Evolutionary conservation across 192 early-diverging fungal genomes (phyloP).

Genomic region (Backusella circina): DNA sequence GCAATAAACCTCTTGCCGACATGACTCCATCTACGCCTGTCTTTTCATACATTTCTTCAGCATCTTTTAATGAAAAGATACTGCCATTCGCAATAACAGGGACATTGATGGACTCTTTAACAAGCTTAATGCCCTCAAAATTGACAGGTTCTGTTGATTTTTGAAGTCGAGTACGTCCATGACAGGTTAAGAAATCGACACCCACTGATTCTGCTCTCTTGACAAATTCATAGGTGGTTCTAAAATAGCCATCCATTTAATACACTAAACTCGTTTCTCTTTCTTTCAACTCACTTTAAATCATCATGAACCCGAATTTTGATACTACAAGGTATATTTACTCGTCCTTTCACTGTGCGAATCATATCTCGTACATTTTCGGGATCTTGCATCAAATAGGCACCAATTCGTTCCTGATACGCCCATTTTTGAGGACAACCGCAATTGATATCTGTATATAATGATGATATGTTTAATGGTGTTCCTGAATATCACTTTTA

Average conservation of each 20-base stretch:
- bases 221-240: slow-evolving; percentile 83
- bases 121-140: slow-evolving; percentile 76
- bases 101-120: slow-evolving; percentile 73
- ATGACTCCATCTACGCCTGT: slow-evolving; percentile 90
- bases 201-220: slow-evolving; percentile 81
- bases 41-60: slow-evolving; percentile 64
- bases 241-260: slow-evolving; percentile 15
- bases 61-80: slow-evolving; percentile 74
- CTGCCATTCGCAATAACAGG: slow-evolving; percentile 91
- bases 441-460: slow-evolving; percentile 71
- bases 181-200: slow-evolving; percentile 85
- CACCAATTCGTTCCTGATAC: slow-evolving; percentile 82
- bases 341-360: slow-evolving; percentile 60
- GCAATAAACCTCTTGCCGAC: slow-evolving; percentile 85
- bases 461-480: not conserved
- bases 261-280: not conserved
- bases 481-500: not conserved
- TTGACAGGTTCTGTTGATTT: slow-evolving; percentile 81
- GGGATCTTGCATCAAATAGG: slow-evolving; percentile 82
- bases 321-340: slow-evolving; percentile 72
- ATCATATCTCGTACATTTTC: slow-evolving; percentile 94
- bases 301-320: slow-evolving; percentile 87
- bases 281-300: slow-evolving; percentile 37
- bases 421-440: slow-evolving; percentile 98
- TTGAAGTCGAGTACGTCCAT: slow-evolving; percentile 82